phyloP scores from a whole-genome alignment of 202 grass and related monocot genomes.

The Eragrostis tef region DNA sequence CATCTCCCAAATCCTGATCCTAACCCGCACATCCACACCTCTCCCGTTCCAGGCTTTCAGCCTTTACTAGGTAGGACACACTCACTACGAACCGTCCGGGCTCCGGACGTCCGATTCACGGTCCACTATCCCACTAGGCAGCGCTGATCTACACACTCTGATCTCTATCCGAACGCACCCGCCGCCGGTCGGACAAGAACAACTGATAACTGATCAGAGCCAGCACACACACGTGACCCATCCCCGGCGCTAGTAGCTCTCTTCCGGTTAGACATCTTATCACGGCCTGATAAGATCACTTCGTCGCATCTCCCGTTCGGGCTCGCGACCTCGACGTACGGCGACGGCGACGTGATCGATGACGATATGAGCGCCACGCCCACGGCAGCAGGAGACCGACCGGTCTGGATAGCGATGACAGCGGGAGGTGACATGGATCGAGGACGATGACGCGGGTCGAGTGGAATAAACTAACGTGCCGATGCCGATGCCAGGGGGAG shows the following conservation, averaged over 20 bases:
- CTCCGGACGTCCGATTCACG: neutral
- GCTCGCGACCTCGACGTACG: neutral
- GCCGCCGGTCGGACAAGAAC: neutral
- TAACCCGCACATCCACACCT: too few relatives aligned
- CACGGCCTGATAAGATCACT: conserved; percentile 7
- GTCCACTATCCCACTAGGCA: neutral
- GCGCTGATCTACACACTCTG: neutral
- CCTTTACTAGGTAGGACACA: too few relatives aligned
- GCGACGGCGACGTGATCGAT: neutral
- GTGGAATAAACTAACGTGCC: conserved; percentile 8
- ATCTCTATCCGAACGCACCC: neutral
- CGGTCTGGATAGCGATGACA: conserved; percentile 40
- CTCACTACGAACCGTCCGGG: neutral
- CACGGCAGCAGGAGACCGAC: neutral
- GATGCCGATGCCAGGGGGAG: neutral
- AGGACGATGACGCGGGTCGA: neutral
- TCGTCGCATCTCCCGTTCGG: neutral
- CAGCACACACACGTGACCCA: neutral
- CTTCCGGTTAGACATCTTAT: neutral
- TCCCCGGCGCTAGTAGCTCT: neutral
- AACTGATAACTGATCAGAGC: neutral
- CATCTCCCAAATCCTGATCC: too few relatives aligned
- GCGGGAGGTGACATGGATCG: conserved; percentile 20
- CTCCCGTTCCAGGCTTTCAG: too few relatives aligned
- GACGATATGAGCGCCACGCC: neutral